Conservation (phyloP, 345 rosid genomes). For the Lepidium didymum region DNA sequence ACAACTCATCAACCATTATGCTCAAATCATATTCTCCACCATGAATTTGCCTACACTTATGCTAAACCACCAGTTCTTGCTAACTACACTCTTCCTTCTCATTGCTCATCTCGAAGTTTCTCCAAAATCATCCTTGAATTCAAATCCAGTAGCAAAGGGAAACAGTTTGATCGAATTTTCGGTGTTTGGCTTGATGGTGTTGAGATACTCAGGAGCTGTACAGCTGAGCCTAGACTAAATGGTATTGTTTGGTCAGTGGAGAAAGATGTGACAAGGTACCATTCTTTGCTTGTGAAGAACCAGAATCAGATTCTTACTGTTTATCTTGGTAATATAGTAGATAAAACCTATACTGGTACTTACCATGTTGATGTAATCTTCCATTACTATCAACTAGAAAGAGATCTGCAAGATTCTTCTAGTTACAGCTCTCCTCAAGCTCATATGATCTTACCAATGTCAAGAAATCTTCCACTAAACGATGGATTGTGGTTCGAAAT, state of each 20-base stretch:
- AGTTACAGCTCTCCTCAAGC: slow-evolving; percentile 39
- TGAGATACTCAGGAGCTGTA: slow-evolving; percentile 92
- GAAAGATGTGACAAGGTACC: slow-evolving; percentile 81
- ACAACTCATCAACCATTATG: slow-evolving; percentile 38
- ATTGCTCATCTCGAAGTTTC: slow-evolving; percentile 41
- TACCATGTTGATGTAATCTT: slow-evolving; percentile 62
- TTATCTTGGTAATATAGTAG: slow-evolving; percentile 61
- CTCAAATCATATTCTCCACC: slow-evolving; percentile 47
- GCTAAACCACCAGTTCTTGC: slow-evolving; percentile 60
- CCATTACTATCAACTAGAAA: slow-evolving; percentile 51
- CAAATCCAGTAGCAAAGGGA: slow-evolving; percentile 68
- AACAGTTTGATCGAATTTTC: slow-evolving; percentile 78
- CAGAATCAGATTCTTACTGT: slow-evolving; percentile 53
- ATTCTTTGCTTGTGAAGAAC: slow-evolving; percentile 51
- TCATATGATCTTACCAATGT: slow-evolving; percentile 72
- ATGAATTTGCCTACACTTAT: slow-evolving; percentile 68
- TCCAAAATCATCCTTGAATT: slow-evolving; percentile 76
- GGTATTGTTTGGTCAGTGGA: slow-evolving; percentile 73
- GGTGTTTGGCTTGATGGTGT: slow-evolving; percentile 86
- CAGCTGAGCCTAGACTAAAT: slow-evolving; percentile 69
- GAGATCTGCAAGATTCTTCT: slow-evolving; percentile 1
- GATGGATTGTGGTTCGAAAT: slow-evolving; percentile 92
- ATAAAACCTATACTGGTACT: slow-evolving; percentile 62
- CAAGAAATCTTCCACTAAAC: slow-evolving; percentile 50
- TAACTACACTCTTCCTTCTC: slow-evolving; percentile 59